Evolutionary conservation across 257 asterid species (phyloP), one percentile per base, ranked within the genome.

Genomic region (Echites panduratus): DNA sequence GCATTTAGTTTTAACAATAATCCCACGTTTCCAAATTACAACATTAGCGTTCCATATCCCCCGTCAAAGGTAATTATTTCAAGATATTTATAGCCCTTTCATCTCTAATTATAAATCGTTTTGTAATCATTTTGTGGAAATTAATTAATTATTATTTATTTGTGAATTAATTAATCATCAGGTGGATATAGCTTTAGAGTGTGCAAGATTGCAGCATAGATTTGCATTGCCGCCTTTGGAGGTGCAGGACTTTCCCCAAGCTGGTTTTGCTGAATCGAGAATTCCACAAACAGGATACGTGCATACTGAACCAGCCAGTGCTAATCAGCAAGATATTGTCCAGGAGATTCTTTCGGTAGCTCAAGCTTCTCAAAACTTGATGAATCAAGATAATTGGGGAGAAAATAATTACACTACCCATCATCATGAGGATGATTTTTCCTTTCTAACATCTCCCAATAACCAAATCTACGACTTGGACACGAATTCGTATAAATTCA

Each of bases 11-110:
- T 82, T 77, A 74, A 77, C 52, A 83, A 76, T 57, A 72, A 64
- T 64, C 75, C 82, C 20, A 86, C 88, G 5, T 83, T 82, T 75
- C 73, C 85, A 73, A 81, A 78, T 68, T 77, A 72, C 78, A 76
- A 73, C 27, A 32, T 32, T 32, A 70, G 80, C 52, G 68, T 84
- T 47, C 73, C 89, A 11, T 87, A 79, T 77, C 86, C 92, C 7
- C 96, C 96, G 74, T 90, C 97, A 11, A 91, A 85, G 96, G 98
- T 93, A 85, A 48, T 7, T n/a, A n/a, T n/a, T n/a, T n/a, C n/a
- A n/a, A n/a, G n/a, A n/a, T n/a, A n/a, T n/a, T n/a, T n/a, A n/a
- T n/a, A n/a, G n/a, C n/a, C n/a, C n/a, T n/a, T n/a, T n/a, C n/a
- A n/a, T 32, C 1, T 32, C 38, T 3, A 32, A 32, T 32, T 32